These are phyloP conservation scores for Drechslerella coelobrocha DNA, from an alignment of 2,329 filamentous ascomycete species.

Conservation along the genomic window DNA sequence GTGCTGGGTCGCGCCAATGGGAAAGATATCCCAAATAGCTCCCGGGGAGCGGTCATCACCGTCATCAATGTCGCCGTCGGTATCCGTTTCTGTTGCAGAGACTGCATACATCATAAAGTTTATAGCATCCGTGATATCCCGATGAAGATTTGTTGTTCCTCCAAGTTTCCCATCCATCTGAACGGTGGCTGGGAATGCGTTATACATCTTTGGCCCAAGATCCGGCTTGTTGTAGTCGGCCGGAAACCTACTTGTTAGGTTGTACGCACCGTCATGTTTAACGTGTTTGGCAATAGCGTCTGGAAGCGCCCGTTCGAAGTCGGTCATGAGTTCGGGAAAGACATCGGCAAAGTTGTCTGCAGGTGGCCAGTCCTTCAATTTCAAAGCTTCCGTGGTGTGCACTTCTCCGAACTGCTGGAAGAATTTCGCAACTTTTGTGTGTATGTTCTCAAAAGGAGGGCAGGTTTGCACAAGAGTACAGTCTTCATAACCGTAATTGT, in stretches of 20 bases:
- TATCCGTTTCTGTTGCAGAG: slow-evolving; percentile 32
- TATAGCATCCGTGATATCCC: slow-evolving; percentile 55
- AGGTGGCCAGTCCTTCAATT: slow-evolving; percentile 55
- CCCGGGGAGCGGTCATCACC: slow-evolving; percentile 38
- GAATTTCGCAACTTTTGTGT: slow-evolving; percentile 51
- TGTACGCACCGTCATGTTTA: slow-evolving; percentile 51
- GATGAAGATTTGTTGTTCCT: slow-evolving; percentile 55
- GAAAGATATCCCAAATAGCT: slow-evolving; percentile 56
- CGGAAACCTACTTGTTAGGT: slow-evolving; percentile 53
- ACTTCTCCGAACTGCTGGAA: slow-evolving; percentile 52
- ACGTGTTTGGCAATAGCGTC: slow-evolving; percentile 52
- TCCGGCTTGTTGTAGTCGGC: slow-evolving; percentile 52
- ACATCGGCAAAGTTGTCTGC: slow-evolving; percentile 52
- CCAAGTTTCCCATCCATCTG: slow-evolving; percentile 43
- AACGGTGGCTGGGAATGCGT: slow-evolving; percentile 53
- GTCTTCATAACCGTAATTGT: slow-evolving; percentile 51
- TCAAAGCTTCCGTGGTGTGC: slow-evolving; percentile 47
- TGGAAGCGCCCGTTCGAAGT: slow-evolving; percentile 55
- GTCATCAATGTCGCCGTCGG: slow-evolving; percentile 1
- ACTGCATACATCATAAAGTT: slow-evolving; percentile 55
- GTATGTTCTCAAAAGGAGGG: slow-evolving; percentile 29
- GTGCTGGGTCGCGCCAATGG: slow-evolving; percentile 48
- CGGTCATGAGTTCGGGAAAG: slow-evolving; percentile 54
- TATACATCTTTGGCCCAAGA: slow-evolving; percentile 56
- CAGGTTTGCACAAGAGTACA: slow-evolving; percentile 53